A percentile compares a stretch with the other conserved stretches of the same genome.
Conservation (phyloP, 2,329 filamentous ascomycete genomes). For the Penicillium sp. region DNA sequence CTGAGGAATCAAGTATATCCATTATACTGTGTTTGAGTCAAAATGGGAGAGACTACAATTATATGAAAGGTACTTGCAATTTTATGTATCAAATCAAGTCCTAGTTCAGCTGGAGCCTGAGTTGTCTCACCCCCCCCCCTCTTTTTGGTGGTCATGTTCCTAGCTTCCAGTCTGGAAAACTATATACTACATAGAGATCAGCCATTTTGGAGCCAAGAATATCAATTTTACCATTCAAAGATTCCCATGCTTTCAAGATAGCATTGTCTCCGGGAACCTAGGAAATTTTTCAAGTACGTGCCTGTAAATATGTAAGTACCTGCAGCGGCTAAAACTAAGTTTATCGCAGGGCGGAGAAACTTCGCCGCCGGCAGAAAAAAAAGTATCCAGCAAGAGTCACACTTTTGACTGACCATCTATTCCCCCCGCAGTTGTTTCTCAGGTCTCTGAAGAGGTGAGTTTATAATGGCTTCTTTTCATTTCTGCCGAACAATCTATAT, state of each 20-base stretch:
- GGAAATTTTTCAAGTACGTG: background rate
- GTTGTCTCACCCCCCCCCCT: too few relatives aligned
- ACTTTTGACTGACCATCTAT: conserved; percentile 8
- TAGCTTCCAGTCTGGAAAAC: too few relatives aligned
- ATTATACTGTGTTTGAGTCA: too few relatives aligned
- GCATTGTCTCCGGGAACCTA: background rate
- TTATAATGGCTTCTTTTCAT: background rate
- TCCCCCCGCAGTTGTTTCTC: conserved; percentile 21
- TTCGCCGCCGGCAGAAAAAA: conserved; percentile 27
- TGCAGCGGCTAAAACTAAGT: conserved; percentile 3
- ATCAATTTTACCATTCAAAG: background rate
- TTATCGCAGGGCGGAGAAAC: conserved; percentile 21
- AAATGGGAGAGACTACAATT: too few relatives aligned
- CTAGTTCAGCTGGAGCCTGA: too few relatives aligned
- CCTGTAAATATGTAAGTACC: background rate
- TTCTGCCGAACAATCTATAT: background rate
- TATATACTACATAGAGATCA: too few relatives aligned
- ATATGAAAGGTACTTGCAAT: too few relatives aligned
- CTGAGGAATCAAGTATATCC: background rate
- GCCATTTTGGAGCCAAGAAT: too few relatives aligned
- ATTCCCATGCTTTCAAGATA: background rate
- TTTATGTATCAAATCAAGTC: too few relatives aligned
- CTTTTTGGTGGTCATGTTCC: too few relatives aligned
- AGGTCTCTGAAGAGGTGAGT: conserved; percentile 25
- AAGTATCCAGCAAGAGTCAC: conserved; percentile 14